Percentiles rank a stretch among this genome's conserved stretches.
Evolutionary conservation across 768 basidiomycete species (phyloP).

Genomic region (Chalciporus pseudorubinellus): DNA sequence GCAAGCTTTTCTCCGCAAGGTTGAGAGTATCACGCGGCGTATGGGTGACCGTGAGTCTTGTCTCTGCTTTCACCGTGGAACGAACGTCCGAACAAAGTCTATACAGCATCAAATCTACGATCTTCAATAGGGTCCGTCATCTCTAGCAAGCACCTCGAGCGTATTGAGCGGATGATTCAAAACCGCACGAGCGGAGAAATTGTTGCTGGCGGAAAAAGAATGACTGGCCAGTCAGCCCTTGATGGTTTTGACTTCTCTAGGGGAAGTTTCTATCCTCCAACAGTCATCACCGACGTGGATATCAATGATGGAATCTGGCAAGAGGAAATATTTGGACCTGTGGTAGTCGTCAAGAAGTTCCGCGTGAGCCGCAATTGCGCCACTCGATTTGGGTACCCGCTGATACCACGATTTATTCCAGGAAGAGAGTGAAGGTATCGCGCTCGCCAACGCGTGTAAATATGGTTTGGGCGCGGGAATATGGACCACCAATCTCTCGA

Average conservation of each 20-base stretch:
- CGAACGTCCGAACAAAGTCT: background rate
- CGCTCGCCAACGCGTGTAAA: constrained; percentile 70
- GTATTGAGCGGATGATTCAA: constrained; percentile 60
- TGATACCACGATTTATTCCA: constrained; percentile 18
- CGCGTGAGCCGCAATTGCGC: constrained; percentile 36
- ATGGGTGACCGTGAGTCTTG: constrained; percentile 75
- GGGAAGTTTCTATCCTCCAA: constrained; percentile 81
- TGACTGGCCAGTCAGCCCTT: constrained; percentile 58
- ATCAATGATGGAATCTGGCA: constrained; percentile 66
- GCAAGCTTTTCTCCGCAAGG: constrained; percentile 57
- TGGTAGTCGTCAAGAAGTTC: constrained; percentile 66
- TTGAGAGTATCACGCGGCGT: constrained; percentile 54
- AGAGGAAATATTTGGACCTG: constrained; percentile 86
- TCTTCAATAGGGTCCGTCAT: constrained; percentile 84
- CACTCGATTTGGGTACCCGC: background rate
- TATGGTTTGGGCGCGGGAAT: constrained; percentile 82
- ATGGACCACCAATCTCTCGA: constrained; percentile 74
- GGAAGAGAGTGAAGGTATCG: constrained; percentile 64
- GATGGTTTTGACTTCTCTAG: constrained; percentile 70
- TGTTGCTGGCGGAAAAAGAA: constrained; percentile 62
- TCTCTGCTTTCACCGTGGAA: background rate
- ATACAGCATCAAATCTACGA: constrained; percentile 60
- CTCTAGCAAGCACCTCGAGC: constrained; percentile 57
- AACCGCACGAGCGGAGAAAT: constrained; percentile 47
- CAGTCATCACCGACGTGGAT: constrained; percentile 60